These are phyloP conservation scores for Pichia norvegensis DNA, from an alignment of 1,139 yeast species.

Conservation along the genomic window DNA sequence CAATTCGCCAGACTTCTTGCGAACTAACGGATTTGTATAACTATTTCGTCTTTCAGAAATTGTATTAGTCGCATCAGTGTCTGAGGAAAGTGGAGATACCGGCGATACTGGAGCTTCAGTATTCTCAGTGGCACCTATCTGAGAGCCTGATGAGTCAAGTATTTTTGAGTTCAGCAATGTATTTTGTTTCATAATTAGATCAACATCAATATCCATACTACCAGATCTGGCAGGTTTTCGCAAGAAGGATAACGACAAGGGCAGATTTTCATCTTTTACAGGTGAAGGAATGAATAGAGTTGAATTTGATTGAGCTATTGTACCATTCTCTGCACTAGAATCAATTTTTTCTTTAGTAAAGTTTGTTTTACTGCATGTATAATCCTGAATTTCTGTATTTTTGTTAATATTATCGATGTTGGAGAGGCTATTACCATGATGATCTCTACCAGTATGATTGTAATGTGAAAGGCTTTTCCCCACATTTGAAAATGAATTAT, in stretches of 20 bases:
- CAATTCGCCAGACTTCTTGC: constrained; percentile 49
- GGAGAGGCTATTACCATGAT: constrained; percentile 10
- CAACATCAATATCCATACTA: constrained; percentile 14
- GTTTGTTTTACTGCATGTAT: background rate
- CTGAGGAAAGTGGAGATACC: constrained; percentile 6
- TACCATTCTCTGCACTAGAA: no score
- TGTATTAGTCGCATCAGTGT: background rate
- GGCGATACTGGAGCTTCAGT: constrained; percentile 1
- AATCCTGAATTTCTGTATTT: background rate
- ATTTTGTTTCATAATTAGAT: constrained; percentile 24
- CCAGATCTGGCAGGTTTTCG: constrained; percentile 26
- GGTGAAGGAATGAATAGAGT: background rate
- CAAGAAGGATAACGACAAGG: constrained; percentile 25
- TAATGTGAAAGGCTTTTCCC: background rate
- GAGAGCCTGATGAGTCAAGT: background rate
- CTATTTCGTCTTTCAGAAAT: constrained; percentile 2
- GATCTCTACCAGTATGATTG: background rate
- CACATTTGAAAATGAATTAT: background rate
- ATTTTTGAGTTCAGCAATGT: constrained; percentile 22
- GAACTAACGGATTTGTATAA: constrained; percentile 21
- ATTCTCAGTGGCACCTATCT: background rate
- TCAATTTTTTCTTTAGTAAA: no score
- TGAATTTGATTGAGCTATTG: background rate
- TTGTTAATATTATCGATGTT: background rate
- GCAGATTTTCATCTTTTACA: constrained; percentile 17